Percentiles rank a stretch among this genome's conserved stretches.
Conservation (phyloP, 495 filamentous ascomycete genomes). For the Pyrenula aspistea region DNA sequence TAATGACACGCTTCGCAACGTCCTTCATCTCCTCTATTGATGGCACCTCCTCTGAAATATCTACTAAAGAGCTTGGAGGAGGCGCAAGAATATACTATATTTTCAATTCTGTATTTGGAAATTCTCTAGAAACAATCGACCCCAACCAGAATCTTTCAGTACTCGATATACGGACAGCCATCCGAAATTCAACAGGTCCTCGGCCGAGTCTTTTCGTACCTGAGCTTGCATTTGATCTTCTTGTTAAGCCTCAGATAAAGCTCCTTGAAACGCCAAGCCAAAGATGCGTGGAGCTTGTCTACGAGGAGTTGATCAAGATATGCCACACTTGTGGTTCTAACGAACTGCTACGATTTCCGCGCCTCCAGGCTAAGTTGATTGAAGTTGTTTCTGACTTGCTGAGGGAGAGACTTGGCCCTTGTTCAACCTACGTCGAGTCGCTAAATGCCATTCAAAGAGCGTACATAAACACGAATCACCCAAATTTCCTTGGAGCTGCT, state of each 20-base stretch:
- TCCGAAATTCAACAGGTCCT: conserved; percentile 94
- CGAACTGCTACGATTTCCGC: conserved; percentile 81
- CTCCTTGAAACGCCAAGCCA: conserved; percentile 92
- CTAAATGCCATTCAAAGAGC: conserved; percentile 94
- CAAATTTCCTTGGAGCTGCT: conserved; percentile 93
- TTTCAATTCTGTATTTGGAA: conserved; percentile 98
- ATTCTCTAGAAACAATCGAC: conserved; percentile 90
- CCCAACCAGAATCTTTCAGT: conserved; percentile 89
- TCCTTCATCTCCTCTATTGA: conserved; percentile 99
- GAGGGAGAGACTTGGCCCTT: conserved; percentile 79
- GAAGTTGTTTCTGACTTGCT: conserved; percentile 96
- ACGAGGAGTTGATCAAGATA: conserved; percentile 98
- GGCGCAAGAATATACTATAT: conserved; percentile 98
- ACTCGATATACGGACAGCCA: conserved; percentile 95
- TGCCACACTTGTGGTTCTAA: conserved; percentile 96
- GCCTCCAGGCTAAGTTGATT: conserved; percentile 92
- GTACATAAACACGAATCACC: conserved; percentile 99
- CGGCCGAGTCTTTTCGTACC: conserved; percentile 93
- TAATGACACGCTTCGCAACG: conserved; percentile 96
- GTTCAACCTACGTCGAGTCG: conserved; percentile 84
- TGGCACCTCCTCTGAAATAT: conserved; percentile 95
- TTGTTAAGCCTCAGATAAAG: conserved; percentile 98
- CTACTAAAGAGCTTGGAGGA: conserved; percentile 95
- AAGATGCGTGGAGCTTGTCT: conserved; percentile 92
- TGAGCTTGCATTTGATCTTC: conserved; percentile 90